Conservation (phyloP, 805 yeast genomes). For the Aciculoconidium aculeatum region DNA sequence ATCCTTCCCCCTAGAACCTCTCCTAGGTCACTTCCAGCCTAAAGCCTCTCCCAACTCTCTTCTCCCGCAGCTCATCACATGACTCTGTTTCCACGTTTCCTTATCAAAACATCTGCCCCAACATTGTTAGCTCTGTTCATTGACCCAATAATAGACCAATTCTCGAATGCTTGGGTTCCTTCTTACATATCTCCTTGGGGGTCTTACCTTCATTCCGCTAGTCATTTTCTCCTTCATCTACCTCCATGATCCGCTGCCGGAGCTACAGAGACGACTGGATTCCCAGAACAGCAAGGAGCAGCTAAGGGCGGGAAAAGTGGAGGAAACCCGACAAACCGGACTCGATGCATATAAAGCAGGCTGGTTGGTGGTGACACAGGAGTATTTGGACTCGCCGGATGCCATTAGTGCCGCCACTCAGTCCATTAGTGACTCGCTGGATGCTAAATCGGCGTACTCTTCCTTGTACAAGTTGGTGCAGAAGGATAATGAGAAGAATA, state of each 20-base stretch:
- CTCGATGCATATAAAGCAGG: slow-evolving; percentile 62
- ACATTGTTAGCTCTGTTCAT: too few species aligned
- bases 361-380: slow-evolving; percentile 81
- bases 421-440: slow-evolving; percentile 34
- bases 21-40: too few species aligned
- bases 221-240: slow-evolving; percentile 34
- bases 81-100: too few species aligned
- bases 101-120: too few species aligned
- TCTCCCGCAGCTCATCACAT: too few species aligned
- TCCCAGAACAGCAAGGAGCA: slow-evolving; percentile 14
- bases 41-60: too few species aligned
- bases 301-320: slow-evolving; percentile 58
- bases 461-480: slow-evolving; percentile 55
- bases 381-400: slow-evolving; percentile 44
- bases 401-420: slow-evolving; percentile 45
- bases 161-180: too few species aligned
- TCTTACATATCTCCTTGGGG: slow-evolving; percentile 70
- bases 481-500: slow-evolving; percentile 14
- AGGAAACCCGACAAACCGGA: slow-evolving; percentile 55
- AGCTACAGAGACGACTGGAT: slow-evolving; percentile 13
- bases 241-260: slow-evolving; percentile 19
- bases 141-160: too few species aligned
- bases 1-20: too few species aligned
- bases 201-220: slow-evolving; percentile 72
- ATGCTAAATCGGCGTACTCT: slow-evolving; percentile 52